Conservation (phyloP, 2,329 filamentous ascomycete genomes). For the Paecilomyces sp. region DNA sequence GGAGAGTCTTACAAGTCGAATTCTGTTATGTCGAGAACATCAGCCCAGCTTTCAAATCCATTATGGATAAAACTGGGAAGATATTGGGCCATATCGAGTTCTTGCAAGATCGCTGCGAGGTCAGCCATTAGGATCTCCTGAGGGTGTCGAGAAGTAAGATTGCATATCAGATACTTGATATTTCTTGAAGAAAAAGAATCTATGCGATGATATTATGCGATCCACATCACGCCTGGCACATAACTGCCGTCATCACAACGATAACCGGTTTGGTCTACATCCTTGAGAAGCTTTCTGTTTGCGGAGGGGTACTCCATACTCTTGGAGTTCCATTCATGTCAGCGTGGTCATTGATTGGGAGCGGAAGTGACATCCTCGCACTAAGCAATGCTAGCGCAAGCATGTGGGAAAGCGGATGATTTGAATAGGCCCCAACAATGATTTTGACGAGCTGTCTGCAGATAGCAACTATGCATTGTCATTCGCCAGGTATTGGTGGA, state of each 20-base stretch:
- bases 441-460: background rate
- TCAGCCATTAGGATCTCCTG: conserved; percentile 1
- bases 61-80: conserved; percentile 4
- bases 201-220: background rate
- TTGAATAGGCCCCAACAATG: background rate
- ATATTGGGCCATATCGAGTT: conserved; percentile 6
- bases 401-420: background rate
- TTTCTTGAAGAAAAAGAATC: background rate
- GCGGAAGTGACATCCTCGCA: background rate
- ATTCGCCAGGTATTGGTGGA: background rate
- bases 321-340: background rate
- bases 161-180: background rate
- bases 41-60: conserved; percentile 6
- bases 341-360: background rate
- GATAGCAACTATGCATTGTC: background rate
- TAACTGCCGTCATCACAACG: background rate
- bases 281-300: background rate
- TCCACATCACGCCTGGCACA: background rate
- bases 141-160: background rate
- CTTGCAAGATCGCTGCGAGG: conserved; percentile 2
- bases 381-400: background rate
- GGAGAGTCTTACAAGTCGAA: conserved; percentile 2
- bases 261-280: background rate
- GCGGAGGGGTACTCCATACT: background rate
- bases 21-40: conserved; percentile 7